Base-by-base conservation (phyloP, 2,329 filamentous ascomycete species). In the Helotiales sp. region DNA sequence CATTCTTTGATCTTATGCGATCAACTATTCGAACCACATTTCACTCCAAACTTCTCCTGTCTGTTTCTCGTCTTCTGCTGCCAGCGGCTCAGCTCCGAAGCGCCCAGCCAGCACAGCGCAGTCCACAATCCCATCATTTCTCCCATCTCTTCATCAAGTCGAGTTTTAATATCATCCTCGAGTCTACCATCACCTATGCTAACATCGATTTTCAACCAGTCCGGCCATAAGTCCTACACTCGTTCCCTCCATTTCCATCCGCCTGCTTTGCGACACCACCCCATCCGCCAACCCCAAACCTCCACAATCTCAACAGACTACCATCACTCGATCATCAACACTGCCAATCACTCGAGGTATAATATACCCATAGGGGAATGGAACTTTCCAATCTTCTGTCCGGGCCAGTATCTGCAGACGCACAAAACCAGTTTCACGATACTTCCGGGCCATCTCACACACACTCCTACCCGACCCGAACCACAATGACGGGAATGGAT, bases 1-100 rank as follows among this genome's bases (percentile, higher is more conserved):
- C 57, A 46, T 52, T 67, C 47, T 57, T 65, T 55, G 15, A 58
- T 61, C 38, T 54, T 69, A 69, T 71, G 70, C 70, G 70, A 72
- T 71, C 70, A 63, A 62, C 66, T 52, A 66, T 54, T 63, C 54
- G 55, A 10, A 17, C 10, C 53, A 42, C 60, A 64, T 52, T 57
- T 36, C 51, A 36, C 49, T 54, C 42, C 22, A 54, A 57, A 9
- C 47, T 24, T 52, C 57, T 51, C 47, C 49, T 53, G 52, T 58
- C 51, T 52, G 34, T 56, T 52, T 46, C 54, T 65, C 51, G 31
- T 53, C 50, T 62, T 36, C 63, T 64, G 42, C 50, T 61, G 44
- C 34, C 47, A 53, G 52, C 54, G 57, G 58, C 58, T 61, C 62
- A 64, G 63, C 55, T 54, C 59, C 46, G 61, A 67, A 67, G 66